These are phyloP conservation scores for Plasmodium vinckei DNA, from an alignment of 169 alveolate genomes.

Conservation along the genomic window DNA sequence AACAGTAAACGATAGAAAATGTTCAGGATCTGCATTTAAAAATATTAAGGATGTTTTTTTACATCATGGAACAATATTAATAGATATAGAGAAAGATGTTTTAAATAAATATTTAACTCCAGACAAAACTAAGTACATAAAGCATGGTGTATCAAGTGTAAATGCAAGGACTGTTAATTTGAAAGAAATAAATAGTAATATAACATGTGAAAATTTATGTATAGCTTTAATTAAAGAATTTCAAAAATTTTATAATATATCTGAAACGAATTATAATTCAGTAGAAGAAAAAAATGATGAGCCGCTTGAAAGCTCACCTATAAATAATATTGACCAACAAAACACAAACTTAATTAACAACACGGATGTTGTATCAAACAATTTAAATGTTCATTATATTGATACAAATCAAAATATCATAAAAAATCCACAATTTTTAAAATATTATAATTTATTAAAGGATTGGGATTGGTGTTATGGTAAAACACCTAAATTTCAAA, in stretches of 20 bases:
- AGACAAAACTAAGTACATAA: conserved; percentile 83
- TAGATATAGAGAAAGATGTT: conserved; percentile 83
- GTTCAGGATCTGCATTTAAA: conserved; percentile 94
- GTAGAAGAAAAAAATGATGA: not conserved
- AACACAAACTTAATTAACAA: conserved; percentile 14
- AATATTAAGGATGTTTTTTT: conserved; percentile 85
- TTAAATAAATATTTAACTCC: conserved; percentile 87
- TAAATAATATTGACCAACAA: not conserved
- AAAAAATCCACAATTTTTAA: conserved; percentile 69
- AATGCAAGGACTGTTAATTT: conserved; percentile 87
- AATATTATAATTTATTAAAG: conserved; percentile 42
- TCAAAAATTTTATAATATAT: conserved; percentile 14
- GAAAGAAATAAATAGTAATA: conserved; percentile 76
- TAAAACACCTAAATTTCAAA: conserved; percentile 84
- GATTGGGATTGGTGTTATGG: conserved; percentile 92
- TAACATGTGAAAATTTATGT: conserved; percentile 79
- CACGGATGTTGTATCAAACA: not conserved
- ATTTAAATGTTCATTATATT: conserved; percentile 49
- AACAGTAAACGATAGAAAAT: conserved; percentile 87
- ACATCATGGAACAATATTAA: conserved; percentile 94
- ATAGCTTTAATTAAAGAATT: conserved; percentile 79
- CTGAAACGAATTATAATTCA: not conserved
- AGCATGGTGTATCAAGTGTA: conserved; percentile 89
- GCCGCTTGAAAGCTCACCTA: not conserved
- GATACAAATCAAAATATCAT: conserved; percentile 59